Percentiles rank a stretch among this genome's conserved stretches.
These are phyloP conservation scores for Phalaenopsis hybrid DNA, from an alignment of 116 monocot genomes.

Conservation along the genomic window DNA sequence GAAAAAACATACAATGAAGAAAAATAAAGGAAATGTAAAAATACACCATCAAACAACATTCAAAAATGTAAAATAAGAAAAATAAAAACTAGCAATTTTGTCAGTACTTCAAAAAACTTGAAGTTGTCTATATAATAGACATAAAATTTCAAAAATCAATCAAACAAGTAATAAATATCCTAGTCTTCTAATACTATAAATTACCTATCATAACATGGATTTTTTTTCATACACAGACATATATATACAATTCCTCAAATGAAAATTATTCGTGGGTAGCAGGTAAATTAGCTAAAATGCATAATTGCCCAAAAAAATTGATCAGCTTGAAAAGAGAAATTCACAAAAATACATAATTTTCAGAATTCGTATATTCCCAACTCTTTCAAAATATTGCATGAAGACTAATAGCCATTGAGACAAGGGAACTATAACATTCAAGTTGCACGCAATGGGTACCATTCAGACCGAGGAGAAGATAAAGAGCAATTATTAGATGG, in stretches of 20 bases:
- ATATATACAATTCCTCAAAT: neutral
- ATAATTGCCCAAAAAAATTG: no score
- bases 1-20: no score
- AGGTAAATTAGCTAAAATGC: no score
- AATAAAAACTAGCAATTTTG: no score
- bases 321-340: no score
- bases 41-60: no score
- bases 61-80: no score
- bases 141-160: neutral
- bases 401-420: neutral
- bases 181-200: neutral
- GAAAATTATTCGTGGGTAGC: neutral
- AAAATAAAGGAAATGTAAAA: no score
- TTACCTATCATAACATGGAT: neutral
- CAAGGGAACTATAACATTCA: neutral
- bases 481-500: neutral
- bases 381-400: neutral
- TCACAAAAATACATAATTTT: no score
- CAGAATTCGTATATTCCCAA: no score
- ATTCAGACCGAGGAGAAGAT: neutral
- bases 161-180: neutral
- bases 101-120: no score
- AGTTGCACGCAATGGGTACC: neutral
- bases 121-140: neutral
- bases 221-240: neutral